These are phyloP conservation scores for Cryptosporidium sp. DNA, from an alignment of 169 alveolate genomes.

Conservation along the genomic window DNA sequence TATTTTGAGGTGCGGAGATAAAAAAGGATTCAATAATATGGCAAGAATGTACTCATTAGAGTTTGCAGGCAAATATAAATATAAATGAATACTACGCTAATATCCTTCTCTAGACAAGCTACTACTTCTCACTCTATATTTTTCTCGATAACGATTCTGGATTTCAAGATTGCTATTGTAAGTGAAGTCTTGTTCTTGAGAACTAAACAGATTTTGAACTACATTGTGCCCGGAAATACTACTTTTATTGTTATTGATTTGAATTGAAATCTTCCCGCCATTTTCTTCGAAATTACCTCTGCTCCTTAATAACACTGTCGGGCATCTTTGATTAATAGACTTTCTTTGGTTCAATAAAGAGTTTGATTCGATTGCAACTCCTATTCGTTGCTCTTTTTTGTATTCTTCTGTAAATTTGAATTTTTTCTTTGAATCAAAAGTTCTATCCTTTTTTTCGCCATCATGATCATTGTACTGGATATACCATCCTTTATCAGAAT, in stretches of 20 bases:
- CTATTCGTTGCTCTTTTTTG: constrained; percentile 76
- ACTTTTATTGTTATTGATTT: not conserved
- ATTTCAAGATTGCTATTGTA: not conserved
- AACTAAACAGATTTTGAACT: constrained; percentile 8
- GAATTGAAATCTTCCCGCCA: constrained; percentile 2
- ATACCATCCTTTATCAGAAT: constrained; percentile 93
- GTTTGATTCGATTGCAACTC: not conserved
- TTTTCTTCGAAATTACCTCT: not conserved
- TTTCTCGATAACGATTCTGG: not conserved
- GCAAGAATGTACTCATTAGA: constrained; percentile 95
- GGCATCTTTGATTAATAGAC: not conserved
- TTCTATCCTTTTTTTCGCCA: constrained; percentile 79
- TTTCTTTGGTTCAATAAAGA: not conserved
- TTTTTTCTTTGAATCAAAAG: constrained; percentile 32
- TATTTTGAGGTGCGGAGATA: constrained; percentile 93
- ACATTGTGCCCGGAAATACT: not conserved
- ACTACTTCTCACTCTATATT: constrained; percentile 12
- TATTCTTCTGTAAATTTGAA: not conserved
- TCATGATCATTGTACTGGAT: constrained; percentile 91
- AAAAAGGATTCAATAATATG: constrained; percentile 91
- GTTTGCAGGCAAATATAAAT: constrained; percentile 82
- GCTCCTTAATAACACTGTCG: constrained; percentile 36
- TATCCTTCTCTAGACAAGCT: constrained; percentile 58
- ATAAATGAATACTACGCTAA: not conserved
- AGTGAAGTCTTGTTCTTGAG: not conserved